Evolutionary conservation across 331 rosid species (phyloP).

Genomic region (Dryas integrifolia): DNA sequence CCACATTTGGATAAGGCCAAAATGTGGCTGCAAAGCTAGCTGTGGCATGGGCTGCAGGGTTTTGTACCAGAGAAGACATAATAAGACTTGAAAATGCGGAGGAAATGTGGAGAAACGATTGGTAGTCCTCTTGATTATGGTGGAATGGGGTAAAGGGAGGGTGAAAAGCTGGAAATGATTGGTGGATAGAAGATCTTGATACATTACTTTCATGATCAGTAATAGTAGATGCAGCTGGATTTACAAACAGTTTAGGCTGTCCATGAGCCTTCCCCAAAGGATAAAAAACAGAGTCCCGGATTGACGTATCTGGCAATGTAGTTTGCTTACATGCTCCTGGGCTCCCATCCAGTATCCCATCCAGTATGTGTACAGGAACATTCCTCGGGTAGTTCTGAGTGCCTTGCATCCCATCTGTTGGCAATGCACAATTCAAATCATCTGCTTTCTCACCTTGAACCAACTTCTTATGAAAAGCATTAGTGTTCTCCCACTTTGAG

Average conservation of each 20-base stretch:
- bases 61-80: slow-evolving; percentile 74
- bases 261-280: slow-evolving; percentile 50
- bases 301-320: slow-evolving; percentile 46
- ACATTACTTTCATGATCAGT: slow-evolving; percentile 55
- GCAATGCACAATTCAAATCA: slow-evolving; percentile 46
- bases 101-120: slow-evolving; percentile 58
- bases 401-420: slow-evolving; percentile 62
- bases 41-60: slow-evolving; percentile 90
- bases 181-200: slow-evolving; percentile 60
- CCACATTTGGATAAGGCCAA: slow-evolving; percentile 68
- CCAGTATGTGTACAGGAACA: slow-evolving; percentile 83
- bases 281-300: slow-evolving; percentile 52
- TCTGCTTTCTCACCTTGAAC: slow-evolving; percentile 50
- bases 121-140: slow-evolving; percentile 52
- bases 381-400: slow-evolving; percentile 82
- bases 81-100: slow-evolving; percentile 67
- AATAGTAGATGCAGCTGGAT: slow-evolving; percentile 50
- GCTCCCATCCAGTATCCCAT: slow-evolving; percentile 85
- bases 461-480: slow-evolving; percentile 40
- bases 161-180: slow-evolving; percentile 51
- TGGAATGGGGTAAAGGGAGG: slow-evolving; percentile 55
- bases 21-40: slow-evolving; percentile 78
- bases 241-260: slow-evolving; percentile 42
- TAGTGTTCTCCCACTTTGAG: slow-evolving; percentile 43
- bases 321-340: slow-evolving; percentile 48